A percentile compares a stretch with the other conserved stretches of the same genome.
Conservation (phyloP, 2,329 filamentous ascomycete species). For the Apiospora kogelbergensis region DNA sequence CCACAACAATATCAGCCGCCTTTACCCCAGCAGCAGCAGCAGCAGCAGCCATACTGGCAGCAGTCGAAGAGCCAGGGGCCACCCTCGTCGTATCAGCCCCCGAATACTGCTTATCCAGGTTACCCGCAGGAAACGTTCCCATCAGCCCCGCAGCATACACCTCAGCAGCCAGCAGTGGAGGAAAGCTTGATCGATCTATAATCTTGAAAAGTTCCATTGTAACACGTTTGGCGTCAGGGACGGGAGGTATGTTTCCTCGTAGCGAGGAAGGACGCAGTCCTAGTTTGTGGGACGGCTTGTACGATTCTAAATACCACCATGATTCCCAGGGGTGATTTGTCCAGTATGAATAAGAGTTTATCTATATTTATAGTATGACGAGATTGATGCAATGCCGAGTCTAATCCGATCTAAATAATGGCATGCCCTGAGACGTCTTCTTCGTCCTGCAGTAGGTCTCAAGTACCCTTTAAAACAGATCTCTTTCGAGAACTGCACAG, state of each 20-base stretch:
- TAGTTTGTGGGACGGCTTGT: neutral
- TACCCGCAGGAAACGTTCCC: slow-evolving; percentile 66
- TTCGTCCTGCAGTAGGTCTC: neutral
- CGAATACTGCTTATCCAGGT: slow-evolving; percentile 40
- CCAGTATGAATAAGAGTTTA: neutral
- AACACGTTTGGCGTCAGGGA: neutral
- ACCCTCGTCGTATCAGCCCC: slow-evolving; percentile 33
- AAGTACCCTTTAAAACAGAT: neutral
- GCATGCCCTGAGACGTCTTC: neutral
- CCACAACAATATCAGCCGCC: slow-evolving; percentile 34
- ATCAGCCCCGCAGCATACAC: slow-evolving; percentile 62
- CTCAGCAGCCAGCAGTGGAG: slow-evolving; percentile 61
- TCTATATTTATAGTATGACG: neutral
- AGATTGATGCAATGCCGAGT: neutral
- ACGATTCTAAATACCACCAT: neutral
- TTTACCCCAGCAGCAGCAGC: slow-evolving; percentile 39
- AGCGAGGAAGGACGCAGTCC: neutral
- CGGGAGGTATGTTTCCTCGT: neutral
- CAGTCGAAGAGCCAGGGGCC: slow-evolving; percentile 44
- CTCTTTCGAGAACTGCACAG: neutral
- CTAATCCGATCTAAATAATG: neutral
- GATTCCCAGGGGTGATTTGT: neutral
- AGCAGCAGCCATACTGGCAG: slow-evolving; percentile 46
- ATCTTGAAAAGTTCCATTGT: neutral
- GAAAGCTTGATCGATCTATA: slow-evolving; percentile 80